Evolutionary conservation across 2,329 filamentous ascomycete genomes (phyloP).

Genomic region (Epichloe hybrida): DNA sequence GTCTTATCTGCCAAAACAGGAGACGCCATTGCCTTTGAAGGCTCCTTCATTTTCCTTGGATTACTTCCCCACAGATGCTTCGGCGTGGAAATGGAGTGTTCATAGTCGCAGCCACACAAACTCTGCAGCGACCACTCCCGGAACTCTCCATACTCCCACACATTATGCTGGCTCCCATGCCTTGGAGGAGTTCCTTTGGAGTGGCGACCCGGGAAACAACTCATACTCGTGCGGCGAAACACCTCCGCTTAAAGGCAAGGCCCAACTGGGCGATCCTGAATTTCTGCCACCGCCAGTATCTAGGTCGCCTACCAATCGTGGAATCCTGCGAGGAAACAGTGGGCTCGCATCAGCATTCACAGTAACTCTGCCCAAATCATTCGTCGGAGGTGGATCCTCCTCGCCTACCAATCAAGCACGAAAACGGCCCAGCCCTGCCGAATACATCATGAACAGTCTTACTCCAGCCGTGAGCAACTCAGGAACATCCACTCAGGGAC

Average conservation of each 20-base stretch:
- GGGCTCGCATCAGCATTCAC: constrained; percentile 42
- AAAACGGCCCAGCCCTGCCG: constrained; percentile 49
- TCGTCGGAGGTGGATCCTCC: constrained; percentile 24
- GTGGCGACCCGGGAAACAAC: constrained; percentile 37
- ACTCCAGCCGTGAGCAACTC: constrained; percentile 34
- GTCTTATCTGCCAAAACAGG: constrained; percentile 40
- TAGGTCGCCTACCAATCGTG: constrained; percentile 43
- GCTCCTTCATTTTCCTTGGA: constrained; percentile 53
- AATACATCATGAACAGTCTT: constrained; percentile 43
- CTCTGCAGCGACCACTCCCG: constrained; percentile 43
- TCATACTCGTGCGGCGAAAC: constrained; percentile 51
- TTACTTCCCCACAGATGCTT: constrained; percentile 48
- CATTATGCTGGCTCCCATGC: constrained; percentile 40
- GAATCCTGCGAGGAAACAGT: constrained; percentile 39
- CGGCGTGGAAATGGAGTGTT: constrained; percentile 42
- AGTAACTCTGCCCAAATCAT: constrained; percentile 38
- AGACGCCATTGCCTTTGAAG: constrained; percentile 51
- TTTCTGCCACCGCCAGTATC: constrained; percentile 40
- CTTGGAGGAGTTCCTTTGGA: constrained; percentile 41
- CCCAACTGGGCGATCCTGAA: constrained; percentile 31
- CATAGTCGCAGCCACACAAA: constrained; percentile 38
- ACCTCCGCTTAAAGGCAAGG: constrained; percentile 37
- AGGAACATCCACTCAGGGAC: constrained; percentile 27
- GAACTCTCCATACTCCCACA: constrained; percentile 41
- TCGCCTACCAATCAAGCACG: constrained; percentile 30